phyloP scores from a whole-genome alignment of 1,139 yeast genomes.

The Debaryomyces robertsiae region DNA sequence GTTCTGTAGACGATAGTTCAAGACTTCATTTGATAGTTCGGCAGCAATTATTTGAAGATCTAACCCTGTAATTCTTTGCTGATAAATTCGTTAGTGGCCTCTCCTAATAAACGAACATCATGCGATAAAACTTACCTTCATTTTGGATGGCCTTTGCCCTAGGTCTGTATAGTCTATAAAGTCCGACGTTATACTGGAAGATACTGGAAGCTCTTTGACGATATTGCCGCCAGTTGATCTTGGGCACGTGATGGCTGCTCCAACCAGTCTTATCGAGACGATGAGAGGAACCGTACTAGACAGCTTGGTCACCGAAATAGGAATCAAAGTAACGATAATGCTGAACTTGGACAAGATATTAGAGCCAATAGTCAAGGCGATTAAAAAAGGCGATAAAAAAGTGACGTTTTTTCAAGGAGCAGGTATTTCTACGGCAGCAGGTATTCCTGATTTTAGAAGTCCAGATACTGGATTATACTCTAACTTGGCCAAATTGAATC shows the following conservation, averaged over 20 bases:
- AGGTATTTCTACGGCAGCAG: conserved; percentile 89
- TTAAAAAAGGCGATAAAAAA: conserved; percentile 28
- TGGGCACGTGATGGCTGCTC: conserved; percentile 9
- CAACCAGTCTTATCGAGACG: not conserved
- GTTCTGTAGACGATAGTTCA: conserved; percentile 76
- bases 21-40: conserved; percentile 61
- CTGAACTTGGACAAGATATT: conserved; percentile 16
- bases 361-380: conserved; percentile 25
- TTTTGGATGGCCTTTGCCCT: not conserved
- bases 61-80: conserved; percentile 86
- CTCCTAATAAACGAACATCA: not conserved
- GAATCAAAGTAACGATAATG: conserved; percentile 11
- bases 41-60: conserved; percentile 73
- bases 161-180: no score
- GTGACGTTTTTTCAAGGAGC: conserved; percentile 75
- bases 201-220: no score
- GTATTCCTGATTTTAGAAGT: conserved; percentile 92
- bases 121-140: conserved; percentile 13
- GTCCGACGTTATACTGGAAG: no score
- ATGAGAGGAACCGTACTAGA: not conserved
- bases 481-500: conserved; percentile 68
- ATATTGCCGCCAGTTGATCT: conserved; percentile 7
- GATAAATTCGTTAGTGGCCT: conserved; percentile 3
- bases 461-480: conserved; percentile 91
- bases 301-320: not conserved